Evolutionary conservation across 2,329 filamentous ascomycete species (phyloP), one percentile per base, ranked within the genome.

Genomic region (Calycina marina): DNA sequence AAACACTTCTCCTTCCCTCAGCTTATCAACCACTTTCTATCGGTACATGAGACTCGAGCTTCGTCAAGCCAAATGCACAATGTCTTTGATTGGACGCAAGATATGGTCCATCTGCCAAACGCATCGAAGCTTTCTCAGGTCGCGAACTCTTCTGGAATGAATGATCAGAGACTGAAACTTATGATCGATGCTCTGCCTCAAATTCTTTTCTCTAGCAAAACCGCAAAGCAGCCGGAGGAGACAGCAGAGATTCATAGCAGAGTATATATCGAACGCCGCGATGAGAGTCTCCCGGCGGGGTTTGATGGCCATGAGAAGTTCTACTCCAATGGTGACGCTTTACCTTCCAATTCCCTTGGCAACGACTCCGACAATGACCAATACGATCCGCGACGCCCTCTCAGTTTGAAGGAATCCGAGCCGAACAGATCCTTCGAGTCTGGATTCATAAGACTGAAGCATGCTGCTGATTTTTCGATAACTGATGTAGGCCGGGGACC

Each of bases 51-150:
- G 41, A 39, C 48, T 36, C 43, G 44, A 30, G n/a, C 41, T 35
- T 28, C 49, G 40, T 38, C 46, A 37, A 34, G 39, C 30, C 25
- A 33, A 32, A 33, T 55, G 28, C 53, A 56, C 25, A 40, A 43
- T 34, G 36, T 45, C 31, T 45, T 49, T 25, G 64, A 75, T 44
- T 77, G 72, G 72, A 66, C 63, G 37, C 59, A 58, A 22, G 62
- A 73, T 36, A 73, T 77, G 69, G 62, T 77, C 32, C 62, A 69
- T 40, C 54, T 76, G 26, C 72, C 72, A 1, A 63, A 67, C 40
- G 53, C 58, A 17, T 54, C 58, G 13, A 52, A 61, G 33, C 59
- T 74, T 25, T 54, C 52, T 14, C 58, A 59, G 14, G 52, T 74
- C 14, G 55, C 64, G 12, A 56, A 61, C 35, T 59, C 62, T 18